These are phyloP conservation scores for Mucor plumbeus DNA, from an alignment of 371 early-diverging fungal genomes.

Conservation along the genomic window DNA sequence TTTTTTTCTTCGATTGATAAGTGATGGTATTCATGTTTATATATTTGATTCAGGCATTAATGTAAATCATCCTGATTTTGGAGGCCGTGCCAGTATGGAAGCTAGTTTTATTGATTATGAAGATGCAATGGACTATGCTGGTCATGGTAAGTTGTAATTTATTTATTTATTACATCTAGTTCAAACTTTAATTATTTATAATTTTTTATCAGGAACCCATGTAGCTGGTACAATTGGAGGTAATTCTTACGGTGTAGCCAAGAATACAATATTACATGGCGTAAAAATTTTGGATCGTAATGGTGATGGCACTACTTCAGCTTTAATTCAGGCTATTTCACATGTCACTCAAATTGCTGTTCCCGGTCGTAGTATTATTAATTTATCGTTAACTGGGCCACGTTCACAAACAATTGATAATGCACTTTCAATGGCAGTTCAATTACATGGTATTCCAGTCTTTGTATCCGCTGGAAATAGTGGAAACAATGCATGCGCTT, in stretches of 20 bases:
- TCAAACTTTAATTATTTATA: background rate
- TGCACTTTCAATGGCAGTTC: slow-evolving; percentile 54
- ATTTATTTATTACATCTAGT: background rate
- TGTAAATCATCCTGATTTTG: slow-evolving; percentile 78
- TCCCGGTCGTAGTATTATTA: slow-evolving; percentile 45
- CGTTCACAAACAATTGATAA: slow-evolving; percentile 39
- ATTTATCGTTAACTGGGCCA: slow-evolving; percentile 67
- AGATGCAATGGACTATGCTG: slow-evolving; percentile 47
- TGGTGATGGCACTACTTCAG: slow-evolving; percentile 54
- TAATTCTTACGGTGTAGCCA: slow-evolving; percentile 67
- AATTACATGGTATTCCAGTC: slow-evolving; percentile 41
- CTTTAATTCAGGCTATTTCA: slow-evolving; percentile 38
- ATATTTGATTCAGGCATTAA: slow-evolving; percentile 82
- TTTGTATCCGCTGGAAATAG: slow-evolving; percentile 80
- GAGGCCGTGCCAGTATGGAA: slow-evolving; percentile 78
- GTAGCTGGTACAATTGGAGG: slow-evolving; percentile 74
- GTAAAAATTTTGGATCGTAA: slow-evolving; percentile 67
- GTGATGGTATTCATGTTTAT: slow-evolving; percentile 69
- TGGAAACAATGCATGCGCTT: slow-evolving; percentile 67
- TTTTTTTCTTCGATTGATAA: background rate
- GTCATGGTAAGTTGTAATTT: slow-evolving; percentile 47
- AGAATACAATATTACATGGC: slow-evolving; percentile 61
- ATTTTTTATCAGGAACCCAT: slow-evolving; percentile 62
- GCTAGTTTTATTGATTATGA: slow-evolving; percentile 62
- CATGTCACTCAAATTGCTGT: slow-evolving; percentile 35